Evolutionary conservation across 306 rosid genomes (phyloP), one percentile per base, ranked within the genome.

Genomic region (Purshia tridentata): DNA sequence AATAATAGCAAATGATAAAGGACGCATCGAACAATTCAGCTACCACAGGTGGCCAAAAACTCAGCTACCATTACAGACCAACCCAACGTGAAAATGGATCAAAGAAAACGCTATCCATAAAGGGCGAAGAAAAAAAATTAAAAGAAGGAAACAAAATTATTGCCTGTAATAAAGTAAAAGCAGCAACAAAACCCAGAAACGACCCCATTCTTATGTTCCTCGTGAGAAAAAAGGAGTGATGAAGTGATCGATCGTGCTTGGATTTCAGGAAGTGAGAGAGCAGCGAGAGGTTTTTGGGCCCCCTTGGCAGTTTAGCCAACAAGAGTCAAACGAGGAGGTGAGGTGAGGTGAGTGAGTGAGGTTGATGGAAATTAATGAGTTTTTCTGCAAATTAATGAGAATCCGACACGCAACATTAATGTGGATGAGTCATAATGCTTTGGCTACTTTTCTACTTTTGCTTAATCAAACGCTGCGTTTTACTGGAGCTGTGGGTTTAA

Each of bases 151-250:
- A 45, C 2, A 8, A 58, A 56, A 22, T 63, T 49, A 47, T 75
- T 80, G 62, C 98, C 90, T 85, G 98, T 45, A 89, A 71, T 20
- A 86, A 72, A 72, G 68, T 58, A 15, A 74, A 60, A 57, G 83
- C 63, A 59, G 79, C 48, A 58, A 86, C 67, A 66, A 75, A 16
- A 19, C 84, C 68, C 70, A 41, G 48, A 66, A 63, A 66, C 39
- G 72, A 85, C 65, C 61, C 79, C 85, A 82, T 85, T 65, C 40
- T 42, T 20, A 50, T 18, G 41, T 19, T 0, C 10, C 22, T 6
- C 7, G 72, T 9, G 59, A 35, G 45, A 48, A 9, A 14, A 66
- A 29, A 1, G 35, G 29, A 35, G n/a, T 12, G 41, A 48, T 46
- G 54, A 22, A 22, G 13, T 19, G 15, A 10, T 46, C 6, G 64